Percentiles rank a stretch among this genome's conserved stretches.
Evolutionary conservation across 192 early-diverging fungal species (phyloP).

Genomic region (Coemansia sp.): DNA sequence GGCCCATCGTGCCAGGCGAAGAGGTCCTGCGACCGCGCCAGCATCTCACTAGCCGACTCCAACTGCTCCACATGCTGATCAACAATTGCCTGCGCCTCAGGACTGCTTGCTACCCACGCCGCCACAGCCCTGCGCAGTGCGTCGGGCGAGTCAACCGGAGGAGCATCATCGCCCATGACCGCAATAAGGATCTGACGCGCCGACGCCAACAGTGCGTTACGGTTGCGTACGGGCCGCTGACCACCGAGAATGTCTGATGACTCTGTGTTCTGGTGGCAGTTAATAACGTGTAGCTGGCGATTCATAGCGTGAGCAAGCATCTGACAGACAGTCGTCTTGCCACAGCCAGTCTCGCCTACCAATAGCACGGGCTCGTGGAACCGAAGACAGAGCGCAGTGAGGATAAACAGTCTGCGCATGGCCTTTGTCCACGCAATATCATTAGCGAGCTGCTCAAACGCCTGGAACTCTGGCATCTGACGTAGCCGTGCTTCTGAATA

Average conservation of each 20-base stretch:
- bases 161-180: background rate
- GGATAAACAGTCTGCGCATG: conserved; percentile 86
- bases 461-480: conserved; percentile 50
- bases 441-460: conserved; percentile 1
- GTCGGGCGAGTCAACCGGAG: conserved; percentile 21
- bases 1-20: conserved; percentile 99
- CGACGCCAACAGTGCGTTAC: conserved; percentile 58
- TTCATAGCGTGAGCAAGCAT: conserved; percentile 73
- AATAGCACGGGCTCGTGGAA: conserved; percentile 91
- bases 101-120: conserved; percentile 25
- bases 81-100: background rate
- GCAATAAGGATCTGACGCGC: conserved; percentile 53
- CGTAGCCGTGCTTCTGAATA: conserved; percentile 33
- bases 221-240: conserved; percentile 88
- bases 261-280: conserved; percentile 97
- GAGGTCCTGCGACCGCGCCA: conserved; percentile 57
- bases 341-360: conserved; percentile 98
- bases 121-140: conserved; percentile 15
- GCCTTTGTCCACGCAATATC: conserved; percentile 88
- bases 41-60: conserved; percentile 24
- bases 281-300: conserved; percentile 81
- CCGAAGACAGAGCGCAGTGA: conserved; percentile 78
- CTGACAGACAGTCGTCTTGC: conserved; percentile 98
- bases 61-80: conserved; percentile 20
- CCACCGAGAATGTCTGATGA: conserved; percentile 92